phyloP scores from a whole-genome alignment of 352 stramenopile genomes.

The Phytophthora citrophthora region DNA sequence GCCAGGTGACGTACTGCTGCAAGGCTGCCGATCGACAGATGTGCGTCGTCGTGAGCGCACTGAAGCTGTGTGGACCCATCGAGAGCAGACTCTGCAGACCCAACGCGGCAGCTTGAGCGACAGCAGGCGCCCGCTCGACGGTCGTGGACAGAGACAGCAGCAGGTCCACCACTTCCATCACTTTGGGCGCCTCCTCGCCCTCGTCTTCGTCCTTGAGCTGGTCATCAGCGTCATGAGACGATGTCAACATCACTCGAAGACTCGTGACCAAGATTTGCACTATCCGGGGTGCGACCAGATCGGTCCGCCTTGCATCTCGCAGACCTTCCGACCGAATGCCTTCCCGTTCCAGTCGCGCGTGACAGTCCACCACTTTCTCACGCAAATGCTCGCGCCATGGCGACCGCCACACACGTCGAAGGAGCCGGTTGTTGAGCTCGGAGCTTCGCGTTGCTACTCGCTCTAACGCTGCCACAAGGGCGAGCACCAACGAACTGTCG shows the following conservation, averaged over 20 bases:
- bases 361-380: constrained; percentile 35
- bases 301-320: constrained; percentile 7
- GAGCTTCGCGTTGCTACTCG: constrained; percentile 11
- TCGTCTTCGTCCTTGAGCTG: constrained; percentile 6
- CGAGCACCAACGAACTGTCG: constrained; percentile 20
- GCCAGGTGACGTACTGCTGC: constrained; percentile 20
- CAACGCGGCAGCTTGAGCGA: constrained; percentile 16
- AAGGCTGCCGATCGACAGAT: constrained; percentile 28
- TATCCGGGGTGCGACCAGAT: constrained; percentile 33
- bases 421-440: constrained; percentile 4
- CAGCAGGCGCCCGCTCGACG: constrained; percentile 6
- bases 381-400: constrained; percentile 24
- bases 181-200: constrained; percentile 11
- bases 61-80: constrained; percentile 10
- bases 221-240: constrained; percentile 24
- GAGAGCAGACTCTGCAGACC: constrained; percentile 27
- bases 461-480: constrained; percentile 28
- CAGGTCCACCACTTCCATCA: constrained; percentile 36
- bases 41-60: constrained; percentile 26
- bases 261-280: constrained; percentile 31
- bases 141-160: constrained; percentile 25
- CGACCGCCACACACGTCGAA: constrained; percentile 25
- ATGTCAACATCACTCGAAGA: constrained; percentile 26
- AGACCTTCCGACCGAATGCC: constrained; percentile 8
- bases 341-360: constrained; percentile 28